A percentile compares a stretch with the other conserved stretches of the same genome.
Evolutionary conservation across 768 basidiomycete genomes (phyloP).

Genomic region (Trametes meyenii): DNA sequence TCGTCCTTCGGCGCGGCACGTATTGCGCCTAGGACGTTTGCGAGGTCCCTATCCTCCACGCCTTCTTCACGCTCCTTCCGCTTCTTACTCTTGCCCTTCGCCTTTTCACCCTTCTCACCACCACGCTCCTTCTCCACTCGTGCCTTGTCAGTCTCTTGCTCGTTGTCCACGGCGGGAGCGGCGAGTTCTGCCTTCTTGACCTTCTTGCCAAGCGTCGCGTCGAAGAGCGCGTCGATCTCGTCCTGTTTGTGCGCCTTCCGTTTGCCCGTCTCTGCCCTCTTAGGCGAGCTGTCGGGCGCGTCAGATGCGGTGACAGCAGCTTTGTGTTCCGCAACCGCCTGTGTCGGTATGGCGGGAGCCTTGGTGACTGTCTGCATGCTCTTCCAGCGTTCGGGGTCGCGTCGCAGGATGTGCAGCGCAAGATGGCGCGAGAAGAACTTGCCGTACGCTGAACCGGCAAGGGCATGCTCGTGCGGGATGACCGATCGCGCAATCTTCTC

Average conservation of each 20-base stretch:
- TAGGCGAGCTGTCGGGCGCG: neutral
- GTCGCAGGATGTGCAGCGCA: slow-evolving; percentile 75
- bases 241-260: slow-evolving; percentile 51
- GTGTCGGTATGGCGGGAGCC: slow-evolving; percentile 31
- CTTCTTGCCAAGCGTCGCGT: slow-evolving; percentile 57
- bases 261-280: slow-evolving; percentile 47
- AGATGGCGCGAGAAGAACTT: slow-evolving; percentile 84
- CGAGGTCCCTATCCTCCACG: slow-evolving; percentile 43
- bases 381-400: slow-evolving; percentile 86
- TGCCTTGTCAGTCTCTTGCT: neutral
- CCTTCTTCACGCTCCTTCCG: slow-evolving; percentile 6
- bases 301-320: neutral
- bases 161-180: slow-evolving; percentile 10
- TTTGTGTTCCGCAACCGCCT: neutral
- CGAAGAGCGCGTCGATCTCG: slow-evolving; percentile 79
- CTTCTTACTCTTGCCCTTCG: slow-evolving; percentile 19
- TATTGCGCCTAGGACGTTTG: slow-evolving; percentile 62
- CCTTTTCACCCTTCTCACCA: neutral
- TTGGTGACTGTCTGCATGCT: slow-evolving; percentile 48
- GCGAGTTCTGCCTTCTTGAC: slow-evolving; percentile 55
- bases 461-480: slow-evolving; percentile 65
- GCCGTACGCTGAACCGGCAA: slow-evolving; percentile 82
- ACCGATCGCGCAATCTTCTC: slow-evolving; percentile 91
- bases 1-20: slow-evolving; percentile 55
- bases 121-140: slow-evolving; percentile 11